A percentile compares a stretch with the other conserved stretches of the same genome.
Conservation (phyloP, 306 rosid genomes). For the Potentilla sterilis region DNA sequence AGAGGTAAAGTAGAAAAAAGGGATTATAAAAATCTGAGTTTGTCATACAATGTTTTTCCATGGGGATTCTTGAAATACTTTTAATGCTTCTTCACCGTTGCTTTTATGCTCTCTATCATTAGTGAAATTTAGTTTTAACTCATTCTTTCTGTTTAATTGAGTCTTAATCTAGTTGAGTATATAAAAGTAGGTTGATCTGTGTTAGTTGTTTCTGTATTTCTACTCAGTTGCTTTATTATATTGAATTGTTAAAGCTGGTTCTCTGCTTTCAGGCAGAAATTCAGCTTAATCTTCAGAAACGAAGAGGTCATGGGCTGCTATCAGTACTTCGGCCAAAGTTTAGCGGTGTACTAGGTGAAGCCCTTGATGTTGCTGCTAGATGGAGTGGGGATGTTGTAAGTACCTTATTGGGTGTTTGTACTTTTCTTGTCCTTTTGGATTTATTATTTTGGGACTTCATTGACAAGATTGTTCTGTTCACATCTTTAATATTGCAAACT, state of each 20-base stretch:
- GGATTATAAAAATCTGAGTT: too few species aligned
- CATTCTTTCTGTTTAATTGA: too few species aligned
- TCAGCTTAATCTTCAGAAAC: constrained; percentile 83
- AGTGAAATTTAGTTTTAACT: background rate
- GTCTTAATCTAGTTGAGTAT: background rate
- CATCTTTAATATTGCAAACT: constrained; percentile 1
- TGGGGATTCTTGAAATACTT: constrained; percentile 2
- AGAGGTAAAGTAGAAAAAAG: too few species aligned
- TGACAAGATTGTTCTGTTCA: background rate
- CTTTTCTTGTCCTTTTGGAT: constrained; percentile 13
- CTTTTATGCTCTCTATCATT: background rate
- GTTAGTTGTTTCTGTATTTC: constrained; percentile 9
- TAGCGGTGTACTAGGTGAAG: constrained; percentile 92
- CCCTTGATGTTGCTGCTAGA: constrained; percentile 87
- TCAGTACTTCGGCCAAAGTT: constrained; percentile 84
- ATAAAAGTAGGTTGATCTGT: background rate
- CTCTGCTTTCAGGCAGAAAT: constrained; percentile 74
- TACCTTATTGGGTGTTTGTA: constrained; percentile 25
- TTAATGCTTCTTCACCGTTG: background rate
- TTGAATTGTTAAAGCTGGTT: constrained; percentile 14
- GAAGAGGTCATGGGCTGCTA: constrained; percentile 90
- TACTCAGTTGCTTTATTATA: constrained; percentile 3
- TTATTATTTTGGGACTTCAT: constrained; percentile 3
- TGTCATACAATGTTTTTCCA: background rate
- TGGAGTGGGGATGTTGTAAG: constrained; percentile 99